Percentiles rank a stretch among this genome's conserved stretches.
Conservation (phyloP, 805 yeast species). For the Naumovozyma dairenensis region DNA sequence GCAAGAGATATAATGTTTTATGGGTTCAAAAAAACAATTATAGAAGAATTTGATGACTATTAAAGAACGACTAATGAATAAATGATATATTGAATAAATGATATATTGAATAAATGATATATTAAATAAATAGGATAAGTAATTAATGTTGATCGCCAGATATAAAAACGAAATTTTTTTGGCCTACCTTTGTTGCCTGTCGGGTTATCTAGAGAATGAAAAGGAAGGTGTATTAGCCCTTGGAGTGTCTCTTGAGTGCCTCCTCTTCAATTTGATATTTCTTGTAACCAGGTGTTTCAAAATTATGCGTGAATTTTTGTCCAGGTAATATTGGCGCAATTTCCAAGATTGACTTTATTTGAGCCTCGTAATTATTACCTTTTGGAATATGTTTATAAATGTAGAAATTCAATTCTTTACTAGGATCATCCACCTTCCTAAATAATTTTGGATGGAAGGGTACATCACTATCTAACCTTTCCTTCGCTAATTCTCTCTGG, state of each 20-base stretch:
- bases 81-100: too few relatives aligned
- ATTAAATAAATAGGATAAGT: too few relatives aligned
- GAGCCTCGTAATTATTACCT: slow-evolving; percentile 41
- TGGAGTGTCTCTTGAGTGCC: slow-evolving; percentile 1
- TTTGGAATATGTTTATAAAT: slow-evolving; percentile 55
- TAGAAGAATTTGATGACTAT: not conserved
- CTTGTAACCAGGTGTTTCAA: slow-evolving; percentile 57
- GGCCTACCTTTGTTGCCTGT: too few relatives aligned
- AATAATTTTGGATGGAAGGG: slow-evolving; percentile 77
- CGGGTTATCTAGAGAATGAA: too few relatives aligned
- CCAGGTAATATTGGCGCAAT: slow-evolving; percentile 80
- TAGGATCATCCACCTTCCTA: slow-evolving; percentile 33
- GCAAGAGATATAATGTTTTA: slow-evolving; percentile 1
- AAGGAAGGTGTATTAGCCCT: too few relatives aligned
- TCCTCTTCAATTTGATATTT: slow-evolving; percentile 33
- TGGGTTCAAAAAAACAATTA: slow-evolving; percentile 10
- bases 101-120: too few relatives aligned
- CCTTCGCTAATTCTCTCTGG: slow-evolving; percentile 69
- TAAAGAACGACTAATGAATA: too few relatives aligned
- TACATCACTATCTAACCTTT: slow-evolving; percentile 66
- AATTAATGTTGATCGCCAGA: too few relatives aligned
- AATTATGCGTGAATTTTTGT: slow-evolving; percentile 53
- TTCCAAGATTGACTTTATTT: slow-evolving; percentile 47
- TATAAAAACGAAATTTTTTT: too few relatives aligned
- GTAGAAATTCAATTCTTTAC: slow-evolving; percentile 49